Evolutionary conservation across 1,284 basidiomycete genomes (phyloP), one percentile per base, ranked within the genome.

Genomic region (Heimioporus retisporus): DNA sequence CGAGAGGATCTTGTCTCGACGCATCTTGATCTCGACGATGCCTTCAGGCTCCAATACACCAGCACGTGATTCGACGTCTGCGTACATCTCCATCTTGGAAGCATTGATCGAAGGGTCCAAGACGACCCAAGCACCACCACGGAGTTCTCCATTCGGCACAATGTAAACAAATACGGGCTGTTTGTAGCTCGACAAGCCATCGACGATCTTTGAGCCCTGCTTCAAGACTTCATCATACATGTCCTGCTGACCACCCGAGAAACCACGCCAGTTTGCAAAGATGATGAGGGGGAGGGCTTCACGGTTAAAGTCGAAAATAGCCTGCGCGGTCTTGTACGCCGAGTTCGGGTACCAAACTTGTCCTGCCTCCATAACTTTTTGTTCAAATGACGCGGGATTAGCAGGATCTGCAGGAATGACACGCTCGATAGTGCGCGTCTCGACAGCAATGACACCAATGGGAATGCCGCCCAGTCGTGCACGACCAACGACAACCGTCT

Each of bases 331-430:
- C 89, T 99, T 99, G 87, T 98, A 97, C n/a, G 98, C 97, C 40
- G 95, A 97, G 83, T 99, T 99, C 60, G 98, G 98, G 82, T 99
- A 99, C 98, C 98, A 99, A 19, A 94, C 98, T 80, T 99, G 98
- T 75, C 98, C 98, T 46, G 98, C 98, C 80, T 99, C 97, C 92
- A 99, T 97, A 81, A 99, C 96, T 73, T 93, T 93, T 79, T 97
- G 97, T 83, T 99, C 98, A 81, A 97, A 96, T 54, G 97, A 99
- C 54, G 95, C 89, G 35, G 98, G 94, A 82, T 99, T 99, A 65
- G 98, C 98, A n/a, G 98, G 98, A 78, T 99, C 98, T 56, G 98
- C 98, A 48, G 98, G 97, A 55, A 99, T 93, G 60, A 99, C 88
- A 61, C 97, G 94, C 82, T 99, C 98, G 69, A 99, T 95, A 11